Evolutionary conservation across 306 rosid species (phyloP).

Genomic region (Boehmeria nivea): DNA sequence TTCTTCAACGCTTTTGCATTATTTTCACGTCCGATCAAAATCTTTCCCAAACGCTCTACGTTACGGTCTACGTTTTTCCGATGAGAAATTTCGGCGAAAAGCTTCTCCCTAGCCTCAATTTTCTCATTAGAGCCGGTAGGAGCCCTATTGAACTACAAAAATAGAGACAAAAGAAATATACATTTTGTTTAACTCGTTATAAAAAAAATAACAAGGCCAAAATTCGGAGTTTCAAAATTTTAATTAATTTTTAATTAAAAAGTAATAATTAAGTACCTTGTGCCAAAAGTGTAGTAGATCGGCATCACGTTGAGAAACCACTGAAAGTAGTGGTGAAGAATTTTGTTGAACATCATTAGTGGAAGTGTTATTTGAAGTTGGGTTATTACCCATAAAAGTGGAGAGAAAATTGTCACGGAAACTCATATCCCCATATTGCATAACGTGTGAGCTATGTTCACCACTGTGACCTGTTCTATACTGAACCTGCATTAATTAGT

Average conservation of each 20-base stretch:
- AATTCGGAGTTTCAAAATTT: too few species aligned
- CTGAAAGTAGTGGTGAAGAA: conserved; percentile 7
- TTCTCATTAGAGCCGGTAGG: conserved; percentile 35
- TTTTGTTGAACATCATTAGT: background rate
- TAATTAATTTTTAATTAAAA: too few species aligned
- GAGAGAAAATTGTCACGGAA: conserved; percentile 13
- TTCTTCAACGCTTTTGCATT: conserved; percentile 16
- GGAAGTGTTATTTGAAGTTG: background rate
- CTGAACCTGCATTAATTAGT: too few species aligned
- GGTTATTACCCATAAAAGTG: conserved; percentile 37
- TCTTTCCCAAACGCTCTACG: conserved; percentile 25
- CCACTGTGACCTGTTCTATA: conserved; percentile 21
- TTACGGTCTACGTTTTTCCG: conserved; percentile 31
- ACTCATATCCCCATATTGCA: conserved; percentile 42
- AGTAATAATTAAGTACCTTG: conserved; percentile 33
- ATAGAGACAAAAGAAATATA: too few species aligned
- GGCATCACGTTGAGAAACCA: conserved; percentile 56
- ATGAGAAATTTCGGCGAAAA: conserved; percentile 23
- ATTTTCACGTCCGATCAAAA: conserved; percentile 36
- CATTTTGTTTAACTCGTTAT: too few species aligned
- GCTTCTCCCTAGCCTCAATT: conserved; percentile 30
- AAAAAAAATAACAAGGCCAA: background rate
- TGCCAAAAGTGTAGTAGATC: conserved; percentile 28
- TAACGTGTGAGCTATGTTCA: conserved; percentile 36
- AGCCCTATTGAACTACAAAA: too few species aligned